Conservation (phyloP, 257 asterid species). For the Sherardia arvensis region DNA sequence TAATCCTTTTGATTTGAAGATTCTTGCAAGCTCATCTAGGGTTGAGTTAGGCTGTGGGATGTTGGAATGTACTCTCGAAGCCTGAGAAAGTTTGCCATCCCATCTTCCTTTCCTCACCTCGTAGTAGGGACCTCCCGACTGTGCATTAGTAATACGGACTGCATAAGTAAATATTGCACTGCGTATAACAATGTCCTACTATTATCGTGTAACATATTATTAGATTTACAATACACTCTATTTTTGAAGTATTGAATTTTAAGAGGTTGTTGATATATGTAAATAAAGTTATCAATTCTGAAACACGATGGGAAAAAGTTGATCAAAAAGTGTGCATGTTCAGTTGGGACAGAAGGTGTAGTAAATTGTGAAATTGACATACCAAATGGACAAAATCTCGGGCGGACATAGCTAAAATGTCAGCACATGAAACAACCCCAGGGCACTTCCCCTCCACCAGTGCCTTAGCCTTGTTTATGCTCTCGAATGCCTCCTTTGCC, state of each 20-base stretch:
- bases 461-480: constrained; percentile 53
- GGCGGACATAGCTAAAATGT: constrained; percentile 85
- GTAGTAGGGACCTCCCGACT: constrained; percentile 89
- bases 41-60: constrained; percentile 73
- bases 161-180: no score
- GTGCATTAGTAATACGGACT: no score
- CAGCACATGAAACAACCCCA: constrained; percentile 87
- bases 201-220: no score
- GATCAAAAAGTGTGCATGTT: no score
- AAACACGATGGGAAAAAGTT: no score
- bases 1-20: constrained; percentile 73
- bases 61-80: constrained; percentile 54
- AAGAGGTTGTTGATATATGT: no score
- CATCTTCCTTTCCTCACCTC: constrained; percentile 94
- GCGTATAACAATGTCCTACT: no score
- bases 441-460: constrained; percentile 87
- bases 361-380: no score
- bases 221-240: no score
- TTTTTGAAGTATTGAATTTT: no score
- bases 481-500: constrained; percentile 66
- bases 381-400: constrained; percentile 90
- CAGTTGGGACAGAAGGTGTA: no score
- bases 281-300: no score
- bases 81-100: constrained; percentile 80
- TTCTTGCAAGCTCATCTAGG: constrained; percentile 40